Base-by-base conservation (phyloP, 805 yeast genomes). In the Wickerhamia fluorescens region DNA sequence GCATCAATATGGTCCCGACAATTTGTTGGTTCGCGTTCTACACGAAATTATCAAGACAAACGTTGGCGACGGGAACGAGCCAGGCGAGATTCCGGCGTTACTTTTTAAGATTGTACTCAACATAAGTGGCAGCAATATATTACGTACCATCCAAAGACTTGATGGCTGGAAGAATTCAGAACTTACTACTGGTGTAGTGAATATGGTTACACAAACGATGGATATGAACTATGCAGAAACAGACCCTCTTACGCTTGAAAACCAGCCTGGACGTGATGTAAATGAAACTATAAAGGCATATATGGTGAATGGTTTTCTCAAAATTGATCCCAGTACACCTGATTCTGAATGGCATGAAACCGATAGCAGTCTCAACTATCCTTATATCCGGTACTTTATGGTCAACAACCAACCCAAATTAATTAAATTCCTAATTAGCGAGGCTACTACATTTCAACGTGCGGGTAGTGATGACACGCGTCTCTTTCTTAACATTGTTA, bases 31-130 rank as follows among this genome's bases (percentile, higher is more conserved):
- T 13, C 38, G 37, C 16, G 47, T 55, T 4, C 35, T 58, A 14
- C 33, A 35, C 20, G 59, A 49, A 28, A 41, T 56, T 1, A 35
- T 57, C 20, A 51, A 45, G 28, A 37, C 49, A 11, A 18, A 22
- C 20, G 24, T 20, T 11, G 45, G 48, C 15, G 15, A 14, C 20
- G 33, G 32, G 13, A 31, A 37, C 9, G 53, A 47, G 14, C 31
- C 38, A 3, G 41, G 29, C 15, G 36, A 47, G 28, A 24, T 31
- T 8, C 18, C 40, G 3, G 24, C 31, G 15, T 24, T 47, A 5
- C 42, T 45, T 18, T 45, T 57, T 26, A 45, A 43, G 24, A 37
- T 51, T 14, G 51, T 56, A 1, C 30, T 56, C 12, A 42, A 42
- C n/a, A 43, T 43, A n/a, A 37, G 44, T 14, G 50, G 56, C 7